Evolutionary conservation across 2,329 filamentous ascomycete genomes (phyloP), one percentile per base, ranked within the genome.

Genomic region (Bipolaris gigantea): DNA sequence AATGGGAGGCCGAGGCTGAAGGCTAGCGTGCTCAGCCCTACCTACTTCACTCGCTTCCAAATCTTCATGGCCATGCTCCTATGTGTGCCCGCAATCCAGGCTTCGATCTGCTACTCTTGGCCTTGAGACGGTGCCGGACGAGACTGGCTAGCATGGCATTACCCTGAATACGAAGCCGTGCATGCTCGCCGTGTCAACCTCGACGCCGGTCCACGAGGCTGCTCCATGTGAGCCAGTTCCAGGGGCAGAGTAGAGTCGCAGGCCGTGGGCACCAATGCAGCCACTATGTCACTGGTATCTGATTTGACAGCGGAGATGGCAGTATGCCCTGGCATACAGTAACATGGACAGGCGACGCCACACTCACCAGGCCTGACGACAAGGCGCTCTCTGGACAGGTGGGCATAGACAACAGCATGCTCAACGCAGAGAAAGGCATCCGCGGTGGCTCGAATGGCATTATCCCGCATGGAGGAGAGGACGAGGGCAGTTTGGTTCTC

Each of bases 101-200:
- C 35, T 48, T 44, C 30, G 53, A 50, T 49, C 34, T 42, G 40
- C 25, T 25, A 25, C 38, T 27, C 41, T 62, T 53, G 34, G 56
- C 51, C 51, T 38, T 18, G 9, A 50, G 27, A 36, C 42, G 40
- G 39, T 18, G 15, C 19, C 42, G 11, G 40, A 18, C 23, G 38
- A 25, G 33, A 44, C 45, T 30, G 27, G 35, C 50, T 47, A 57
- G 49, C 52, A 53, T 45, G 45, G 43, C 36, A 23, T 45, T 48
- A 43, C 59, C 59, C 59, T 64, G 60, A 59, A 55, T 60, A 34
- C 32, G 40, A 25, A 19, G 42, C 52, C 48, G 30, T n/a, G 41
- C 27, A 44, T 44, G 36, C 15, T 40, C 7, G 41, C 30, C 32
- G 39, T 46, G 54, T 55, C 52, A 56, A 54, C 53, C 35, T 55